A percentile compares a stretch with the other conserved stretches of the same genome.
Conservation (phyloP, 345 rosid species). For the Excoecaria cochinchinensis region DNA sequence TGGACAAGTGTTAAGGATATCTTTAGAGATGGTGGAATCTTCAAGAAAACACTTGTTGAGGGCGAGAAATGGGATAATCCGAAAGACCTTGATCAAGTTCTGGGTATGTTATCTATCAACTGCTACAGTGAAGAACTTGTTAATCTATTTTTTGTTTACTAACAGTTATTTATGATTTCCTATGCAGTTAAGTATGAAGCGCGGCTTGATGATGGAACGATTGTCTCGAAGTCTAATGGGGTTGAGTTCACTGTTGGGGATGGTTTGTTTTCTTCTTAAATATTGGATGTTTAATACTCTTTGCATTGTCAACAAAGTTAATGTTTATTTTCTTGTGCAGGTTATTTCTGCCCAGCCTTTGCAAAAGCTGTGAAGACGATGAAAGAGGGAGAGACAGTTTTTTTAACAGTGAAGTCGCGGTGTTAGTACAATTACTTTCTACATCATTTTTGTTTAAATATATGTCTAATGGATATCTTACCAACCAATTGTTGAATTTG, state of each 20-base stretch:
- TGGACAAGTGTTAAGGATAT: slow-evolving; percentile 86
- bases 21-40: slow-evolving; percentile 79
- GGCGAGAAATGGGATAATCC: slow-evolving; percentile 91
- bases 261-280: slow-evolving; percentile 37
- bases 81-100: slow-evolving; percentile 74
- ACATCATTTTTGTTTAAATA: not conserved
- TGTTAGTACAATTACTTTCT: slow-evolving; percentile 34
- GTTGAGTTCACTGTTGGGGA: slow-evolving; percentile 73
- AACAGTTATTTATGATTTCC: not conserved
- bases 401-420: slow-evolving; percentile 74
- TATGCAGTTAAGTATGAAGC: slow-evolving; percentile 73
- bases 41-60: slow-evolving; percentile 60
- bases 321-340: slow-evolving; percentile 26
- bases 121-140: not conserved
- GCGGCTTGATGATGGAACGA: slow-evolving; percentile 67
- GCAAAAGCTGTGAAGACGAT: slow-evolving; percentile 79
- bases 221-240: slow-evolving; percentile 64
- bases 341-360: slow-evolving; percentile 83
- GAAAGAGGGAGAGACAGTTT: slow-evolving; percentile 80
- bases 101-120: slow-evolving; percentile 34
- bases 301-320: not conserved
- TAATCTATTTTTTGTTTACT: not conserved
- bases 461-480: not conserved
- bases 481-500: not conserved
- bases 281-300: not conserved